These are phyloP conservation scores for Tausonia pullulans DNA, from an alignment of 1,284 basidiomycete species.

Conservation along the genomic window DNA sequence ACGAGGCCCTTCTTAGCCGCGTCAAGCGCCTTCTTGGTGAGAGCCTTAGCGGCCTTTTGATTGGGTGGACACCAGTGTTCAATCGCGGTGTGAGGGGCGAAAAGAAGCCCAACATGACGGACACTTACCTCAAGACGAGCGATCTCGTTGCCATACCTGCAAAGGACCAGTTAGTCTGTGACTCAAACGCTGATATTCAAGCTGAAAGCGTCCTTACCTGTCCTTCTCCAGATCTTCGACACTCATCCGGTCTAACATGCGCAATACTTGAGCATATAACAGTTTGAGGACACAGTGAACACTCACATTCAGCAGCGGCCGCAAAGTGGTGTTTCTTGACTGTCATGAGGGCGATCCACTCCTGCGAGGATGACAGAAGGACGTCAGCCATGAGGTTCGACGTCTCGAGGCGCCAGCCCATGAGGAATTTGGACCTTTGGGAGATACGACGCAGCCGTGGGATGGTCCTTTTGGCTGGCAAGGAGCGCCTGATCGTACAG, in stretches of 20 bases:
- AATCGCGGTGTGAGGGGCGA: background rate
- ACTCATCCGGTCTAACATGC: conserved; percentile 51
- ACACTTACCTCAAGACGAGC: conserved; percentile 44
- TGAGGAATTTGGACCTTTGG: conserved; percentile 19
- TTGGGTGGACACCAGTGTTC: no score
- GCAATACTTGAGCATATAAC: background rate
- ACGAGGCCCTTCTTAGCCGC: conserved; percentile 54
- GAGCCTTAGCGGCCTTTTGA: conserved; percentile 46
- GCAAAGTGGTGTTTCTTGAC: conserved; percentile 78
- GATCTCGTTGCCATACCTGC: conserved; percentile 73
- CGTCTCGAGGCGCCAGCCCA: background rate
- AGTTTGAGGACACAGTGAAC: background rate
- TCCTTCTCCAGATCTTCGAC: conserved; percentile 80
- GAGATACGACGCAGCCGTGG: conserved; percentile 31
- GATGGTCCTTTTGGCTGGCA: conserved; percentile 44
- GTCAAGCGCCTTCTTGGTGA: conserved; percentile 63
- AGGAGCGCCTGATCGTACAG: conserved; percentile 52
- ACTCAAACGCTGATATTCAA: background rate
- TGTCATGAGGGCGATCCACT: conserved; percentile 71
- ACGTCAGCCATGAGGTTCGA: background rate
- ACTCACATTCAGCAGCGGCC: conserved; percentile 64
- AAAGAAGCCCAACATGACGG: background rate
- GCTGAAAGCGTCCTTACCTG: conserved; percentile 38
- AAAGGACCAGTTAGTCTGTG: conserved; percentile 6
- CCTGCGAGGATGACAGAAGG: conserved; percentile 36